Evolutionary conservation across 139 green algal species (phyloP).

Genomic region (Diplosphaera chodatii): DNA sequence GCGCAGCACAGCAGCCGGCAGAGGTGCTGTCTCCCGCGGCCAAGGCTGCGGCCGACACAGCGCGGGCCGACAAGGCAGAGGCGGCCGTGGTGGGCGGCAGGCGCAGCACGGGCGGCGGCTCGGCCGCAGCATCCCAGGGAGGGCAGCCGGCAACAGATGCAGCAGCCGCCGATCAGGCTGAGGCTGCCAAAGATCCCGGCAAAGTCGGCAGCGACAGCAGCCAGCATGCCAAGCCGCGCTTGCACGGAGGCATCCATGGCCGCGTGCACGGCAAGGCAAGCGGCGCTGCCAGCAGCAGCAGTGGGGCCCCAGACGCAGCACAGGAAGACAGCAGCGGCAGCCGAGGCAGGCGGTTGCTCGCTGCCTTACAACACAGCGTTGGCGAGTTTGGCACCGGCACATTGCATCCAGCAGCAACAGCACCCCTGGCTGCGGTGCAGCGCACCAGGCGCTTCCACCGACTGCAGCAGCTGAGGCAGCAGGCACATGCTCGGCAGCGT

Average conservation of each 20-base stretch:
- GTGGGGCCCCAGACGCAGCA: not conserved
- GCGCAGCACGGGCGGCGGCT: no score
- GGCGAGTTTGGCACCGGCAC: no score
- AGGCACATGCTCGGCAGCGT: no score
- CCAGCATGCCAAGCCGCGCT: not conserved
- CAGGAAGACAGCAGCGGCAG: not conserved
- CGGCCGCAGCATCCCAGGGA: no score
- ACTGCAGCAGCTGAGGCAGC: constrained; percentile 1
- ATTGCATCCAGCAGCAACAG: no score
- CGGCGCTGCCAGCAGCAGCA: not conserved
- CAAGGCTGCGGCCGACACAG: no score
- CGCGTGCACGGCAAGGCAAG: not conserved
- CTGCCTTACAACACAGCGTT: no score
- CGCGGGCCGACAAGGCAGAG: no score
- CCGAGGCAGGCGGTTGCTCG: not conserved
- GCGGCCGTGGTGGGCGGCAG: no score
- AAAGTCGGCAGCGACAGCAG: not conserved
- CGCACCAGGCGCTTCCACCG: not conserved
- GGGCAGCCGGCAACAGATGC: not conserved
- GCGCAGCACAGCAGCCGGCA: no score
- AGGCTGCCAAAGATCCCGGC: not conserved
- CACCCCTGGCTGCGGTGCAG: no score
- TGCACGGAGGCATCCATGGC: not conserved
- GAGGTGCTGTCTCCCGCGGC: not conserved
- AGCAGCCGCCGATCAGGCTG: not conserved